A percentile compares a stretch with the other conserved stretches of the same genome.
phyloP scores from a whole-genome alignment of 306 rosid species.

The Quillaja saponaria region DNA sequence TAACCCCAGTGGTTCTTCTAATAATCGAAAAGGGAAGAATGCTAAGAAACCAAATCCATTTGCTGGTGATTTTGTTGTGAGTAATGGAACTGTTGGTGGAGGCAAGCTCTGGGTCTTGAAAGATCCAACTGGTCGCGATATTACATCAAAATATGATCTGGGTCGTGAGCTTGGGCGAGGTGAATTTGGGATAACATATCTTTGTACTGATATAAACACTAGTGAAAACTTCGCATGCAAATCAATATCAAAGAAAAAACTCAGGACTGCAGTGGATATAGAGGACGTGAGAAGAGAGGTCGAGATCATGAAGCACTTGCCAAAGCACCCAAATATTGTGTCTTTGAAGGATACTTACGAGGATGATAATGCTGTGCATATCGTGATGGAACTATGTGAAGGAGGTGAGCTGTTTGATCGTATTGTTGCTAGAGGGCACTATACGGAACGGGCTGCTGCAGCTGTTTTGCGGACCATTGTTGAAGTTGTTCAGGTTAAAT shows the following conservation, averaged over 20 bases:
- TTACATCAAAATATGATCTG: slow-evolving; percentile 45
- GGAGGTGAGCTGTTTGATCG: slow-evolving; percentile 65
- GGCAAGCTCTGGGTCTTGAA: slow-evolving; percentile 45
- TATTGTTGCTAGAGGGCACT: slow-evolving; percentile 66
- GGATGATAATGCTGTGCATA: slow-evolving; percentile 56
- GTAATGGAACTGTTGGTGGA: slow-evolving; percentile 34
- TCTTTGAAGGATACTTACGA: slow-evolving; percentile 53
- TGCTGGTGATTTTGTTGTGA: slow-evolving; percentile 32
- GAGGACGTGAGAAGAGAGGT: slow-evolving; percentile 66
- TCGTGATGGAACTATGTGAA: slow-evolving; percentile 62
- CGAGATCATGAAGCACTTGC: slow-evolving; percentile 55
- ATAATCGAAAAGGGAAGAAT: slow-evolving; percentile 30
- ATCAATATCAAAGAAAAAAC: slow-evolving; percentile 63
- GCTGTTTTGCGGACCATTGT: slow-evolving; percentile 54
- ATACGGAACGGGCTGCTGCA: slow-evolving; percentile 64
- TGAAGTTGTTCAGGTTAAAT: slow-evolving; percentile 55
- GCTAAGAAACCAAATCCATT: slow-evolving; percentile 44
- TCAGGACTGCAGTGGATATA: slow-evolving; percentile 54
- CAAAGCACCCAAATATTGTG: slow-evolving; percentile 46
- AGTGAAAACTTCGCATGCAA: slow-evolving; percentile 59
- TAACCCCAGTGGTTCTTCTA: slow-evolving; percentile 35
- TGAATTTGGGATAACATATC: slow-evolving; percentile 57
- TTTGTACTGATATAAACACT: slow-evolving; percentile 39
- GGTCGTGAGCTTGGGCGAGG: slow-evolving; percentile 66
- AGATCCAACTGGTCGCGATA: slow-evolving; percentile 49